A percentile compares a stretch with the other conserved stretches of the same genome.
Evolutionary conservation across 768 basidiomycete genomes (phyloP).

Genomic region (Galerina marginata): DNA sequence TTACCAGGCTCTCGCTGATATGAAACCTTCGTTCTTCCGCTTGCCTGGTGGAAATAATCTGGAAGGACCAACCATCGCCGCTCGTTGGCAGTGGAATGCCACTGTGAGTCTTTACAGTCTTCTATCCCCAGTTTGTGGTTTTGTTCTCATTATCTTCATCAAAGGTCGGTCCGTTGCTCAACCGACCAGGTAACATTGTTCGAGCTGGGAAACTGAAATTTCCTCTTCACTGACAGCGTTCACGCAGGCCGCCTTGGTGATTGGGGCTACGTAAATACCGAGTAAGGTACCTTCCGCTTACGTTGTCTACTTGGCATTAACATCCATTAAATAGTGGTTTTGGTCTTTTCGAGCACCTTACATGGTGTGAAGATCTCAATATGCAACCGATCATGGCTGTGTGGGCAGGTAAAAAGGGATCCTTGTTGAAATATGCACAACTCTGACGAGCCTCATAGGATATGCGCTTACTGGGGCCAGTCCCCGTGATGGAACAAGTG

Average conservation of each 20-base stretch:
- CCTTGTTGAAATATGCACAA: not conserved
- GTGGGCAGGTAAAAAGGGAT: not conserved
- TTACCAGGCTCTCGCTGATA: slow-evolving; percentile 53
- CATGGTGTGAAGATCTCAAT: not conserved
- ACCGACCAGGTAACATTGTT: slow-evolving; percentile 42
- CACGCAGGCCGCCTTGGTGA: slow-evolving; percentile 54
- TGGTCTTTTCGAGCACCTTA: not conserved
- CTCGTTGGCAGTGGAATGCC: slow-evolving; percentile 70
- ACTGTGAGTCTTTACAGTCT: slow-evolving; percentile 41
- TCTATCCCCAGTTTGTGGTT: not conserved
- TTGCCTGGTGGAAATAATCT: slow-evolving; percentile 75
- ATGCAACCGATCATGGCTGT: slow-evolving; percentile 8
- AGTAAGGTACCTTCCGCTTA: slow-evolving; percentile 36
- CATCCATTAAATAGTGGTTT: not conserved
- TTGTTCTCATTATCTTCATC: not conserved
- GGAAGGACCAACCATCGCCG: slow-evolving; percentile 60
- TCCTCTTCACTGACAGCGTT: not conserved
- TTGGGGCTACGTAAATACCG: slow-evolving; percentile 67
- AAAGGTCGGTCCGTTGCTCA: slow-evolving; percentile 54
- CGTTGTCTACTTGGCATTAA: not conserved
- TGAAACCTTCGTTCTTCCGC: slow-evolving; percentile 66
- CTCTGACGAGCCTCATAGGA: not conserved
- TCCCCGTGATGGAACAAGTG: not conserved
- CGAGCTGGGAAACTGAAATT: not conserved
- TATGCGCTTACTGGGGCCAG: slow-evolving; percentile 5